Evolutionary conservation across 2,329 filamentous ascomycete genomes (phyloP).

Genomic region (Fusarium kyushuense): DNA sequence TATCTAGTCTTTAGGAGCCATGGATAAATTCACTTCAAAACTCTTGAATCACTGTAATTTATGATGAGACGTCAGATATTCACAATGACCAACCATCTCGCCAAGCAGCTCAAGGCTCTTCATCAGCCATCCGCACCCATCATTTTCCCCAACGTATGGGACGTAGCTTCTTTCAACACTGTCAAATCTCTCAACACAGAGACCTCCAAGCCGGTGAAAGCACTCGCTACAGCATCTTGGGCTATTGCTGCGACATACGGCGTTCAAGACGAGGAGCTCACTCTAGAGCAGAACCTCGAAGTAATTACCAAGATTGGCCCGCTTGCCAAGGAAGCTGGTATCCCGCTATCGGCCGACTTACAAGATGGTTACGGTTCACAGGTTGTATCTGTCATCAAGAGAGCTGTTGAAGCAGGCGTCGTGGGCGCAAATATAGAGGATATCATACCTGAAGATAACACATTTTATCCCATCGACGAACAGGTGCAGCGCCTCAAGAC

Average conservation of each 20-base stretch:
- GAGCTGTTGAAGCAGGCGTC: conserved; percentile 63
- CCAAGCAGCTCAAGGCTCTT: conserved; percentile 56
- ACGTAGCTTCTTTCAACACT: conserved; percentile 61
- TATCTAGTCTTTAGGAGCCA: not conserved
- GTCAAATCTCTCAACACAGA: conserved; percentile 58
- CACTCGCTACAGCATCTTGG: conserved; percentile 64
- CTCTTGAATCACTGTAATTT: not conserved
- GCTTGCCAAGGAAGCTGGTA: conserved; percentile 54
- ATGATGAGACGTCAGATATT: not conserved
- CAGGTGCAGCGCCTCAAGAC: conserved; percentile 61
- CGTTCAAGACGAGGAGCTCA: conserved; percentile 62
- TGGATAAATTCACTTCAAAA: not conserved
- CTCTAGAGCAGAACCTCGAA: conserved; percentile 63
- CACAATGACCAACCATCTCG: conserved; percentile 50
- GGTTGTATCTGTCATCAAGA: conserved; percentile 59
- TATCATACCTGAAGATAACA: conserved; percentile 50
- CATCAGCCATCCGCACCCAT: conserved; percentile 65
- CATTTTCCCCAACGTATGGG: conserved; percentile 68
- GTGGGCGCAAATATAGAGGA: conserved; percentile 73
- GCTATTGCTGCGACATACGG: conserved; percentile 62
- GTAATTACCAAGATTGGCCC: conserved; percentile 60
- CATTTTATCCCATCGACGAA: conserved; percentile 56
- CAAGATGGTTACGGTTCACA: conserved; percentile 69
- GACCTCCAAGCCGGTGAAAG: conserved; percentile 53
- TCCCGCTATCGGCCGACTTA: conserved; percentile 68